Evolutionary conservation across 2,329 filamentous ascomycete genomes (phyloP).

Genomic region (Phoma sp.): DNA sequence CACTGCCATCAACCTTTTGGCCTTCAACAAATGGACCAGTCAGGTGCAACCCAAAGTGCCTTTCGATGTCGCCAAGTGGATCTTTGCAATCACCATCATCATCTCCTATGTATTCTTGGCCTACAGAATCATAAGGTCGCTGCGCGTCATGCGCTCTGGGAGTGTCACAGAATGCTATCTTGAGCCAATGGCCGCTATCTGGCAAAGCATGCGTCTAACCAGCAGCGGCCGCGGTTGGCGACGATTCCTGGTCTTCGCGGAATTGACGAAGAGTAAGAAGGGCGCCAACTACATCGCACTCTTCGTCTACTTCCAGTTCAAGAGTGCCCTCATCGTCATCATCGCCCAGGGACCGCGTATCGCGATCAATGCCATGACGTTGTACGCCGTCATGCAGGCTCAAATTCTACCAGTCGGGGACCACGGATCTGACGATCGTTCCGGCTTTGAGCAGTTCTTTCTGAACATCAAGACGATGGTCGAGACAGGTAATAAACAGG

Average conservation of each 20-base stretch:
- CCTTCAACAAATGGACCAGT: slow-evolving; percentile 87
- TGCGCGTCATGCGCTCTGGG: slow-evolving; percentile 80
- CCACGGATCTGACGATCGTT: slow-evolving; percentile 63
- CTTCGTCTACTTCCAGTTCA: slow-evolving; percentile 86
- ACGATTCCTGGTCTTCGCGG: slow-evolving; percentile 89
- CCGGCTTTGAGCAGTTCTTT: slow-evolving; percentile 77
- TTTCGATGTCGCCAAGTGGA: slow-evolving; percentile 85
- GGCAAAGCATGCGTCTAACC: slow-evolving; percentile 81
- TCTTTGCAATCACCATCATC: slow-evolving; percentile 92
- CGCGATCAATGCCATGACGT: slow-evolving; percentile 85
- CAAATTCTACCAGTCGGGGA: slow-evolving; percentile 70
- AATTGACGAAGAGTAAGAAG: slow-evolving; percentile 89
- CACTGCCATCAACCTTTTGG: slow-evolving; percentile 88
- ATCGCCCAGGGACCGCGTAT: slow-evolving; percentile 92
- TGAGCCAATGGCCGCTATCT: slow-evolving; percentile 81
- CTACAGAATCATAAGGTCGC: slow-evolving; percentile 80
- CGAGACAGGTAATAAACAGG: slow-evolving; percentile 70
- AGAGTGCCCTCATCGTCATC: slow-evolving; percentile 82
- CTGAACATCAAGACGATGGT: slow-evolving; percentile 78
- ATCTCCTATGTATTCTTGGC: slow-evolving; percentile 82
- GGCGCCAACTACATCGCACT: slow-evolving; percentile 88
- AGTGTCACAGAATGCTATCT: slow-evolving; percentile 92
- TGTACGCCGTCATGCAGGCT: slow-evolving; percentile 81
- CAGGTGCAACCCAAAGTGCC: slow-evolving; percentile 79
- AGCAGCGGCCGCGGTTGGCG: slow-evolving; percentile 77